Conservation (phyloP, 257 asterid species). For the Rhazya stricta region DNA sequence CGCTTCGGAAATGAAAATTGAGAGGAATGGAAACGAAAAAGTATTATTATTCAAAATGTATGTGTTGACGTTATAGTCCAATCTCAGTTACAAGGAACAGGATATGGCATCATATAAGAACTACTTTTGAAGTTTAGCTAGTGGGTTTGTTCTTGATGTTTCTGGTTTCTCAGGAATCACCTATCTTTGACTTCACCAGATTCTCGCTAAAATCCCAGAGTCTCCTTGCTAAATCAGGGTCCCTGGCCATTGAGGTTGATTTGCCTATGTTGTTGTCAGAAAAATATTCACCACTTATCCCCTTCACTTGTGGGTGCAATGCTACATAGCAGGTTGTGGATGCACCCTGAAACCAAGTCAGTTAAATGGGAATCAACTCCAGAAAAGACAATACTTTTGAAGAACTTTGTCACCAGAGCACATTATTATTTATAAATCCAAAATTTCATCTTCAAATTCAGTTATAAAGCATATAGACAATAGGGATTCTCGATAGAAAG, state of each 20-base stretch:
- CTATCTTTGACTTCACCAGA: slow-evolving; percentile 22
- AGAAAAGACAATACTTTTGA: not conserved
- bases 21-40: too few species aligned
- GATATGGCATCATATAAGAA: not conserved
- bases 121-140: not conserved
- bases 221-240: slow-evolving; percentile 44
- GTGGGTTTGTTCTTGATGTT: not conserved
- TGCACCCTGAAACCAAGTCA: slow-evolving; percentile 45
- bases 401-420: not conserved
- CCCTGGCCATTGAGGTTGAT: slow-evolving; percentile 30
- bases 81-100: not conserved
- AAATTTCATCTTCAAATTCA: too few species aligned
- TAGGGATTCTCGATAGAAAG: not conserved
- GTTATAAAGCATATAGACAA: too few species aligned
- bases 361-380: not conserved
- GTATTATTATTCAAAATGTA: not conserved
- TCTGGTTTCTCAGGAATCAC: not conserved
- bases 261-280: slow-evolving; percentile 50
- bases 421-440: too few species aligned
- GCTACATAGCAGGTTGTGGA: slow-evolving; percentile 69
- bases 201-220: slow-evolving; percentile 72
- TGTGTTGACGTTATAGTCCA: not conserved
- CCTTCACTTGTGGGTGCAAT: slow-evolving; percentile 58
- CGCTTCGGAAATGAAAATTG: too few species aligned
- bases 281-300: slow-evolving; percentile 61